Base-by-base conservation (phyloP, 2,329 filamentous ascomycete species). In the Botrytis cinerea region DNA sequence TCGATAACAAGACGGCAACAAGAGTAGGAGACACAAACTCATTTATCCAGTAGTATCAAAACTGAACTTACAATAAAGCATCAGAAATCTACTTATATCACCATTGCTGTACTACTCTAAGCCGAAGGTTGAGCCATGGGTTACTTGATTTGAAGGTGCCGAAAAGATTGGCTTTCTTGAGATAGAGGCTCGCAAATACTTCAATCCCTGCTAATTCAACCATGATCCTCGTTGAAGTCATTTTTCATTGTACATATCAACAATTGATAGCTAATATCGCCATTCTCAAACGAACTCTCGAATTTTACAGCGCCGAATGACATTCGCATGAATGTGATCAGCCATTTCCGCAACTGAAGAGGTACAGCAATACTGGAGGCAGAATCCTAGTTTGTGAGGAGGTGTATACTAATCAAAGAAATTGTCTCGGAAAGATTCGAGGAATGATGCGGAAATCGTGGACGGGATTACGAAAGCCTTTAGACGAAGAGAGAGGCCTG, bases 201-300 rank as follows among this genome's bases (percentile, higher is more conserved):
- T 2, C 51, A 28, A 54, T 28, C n/a, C 14, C 51, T 28, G 2
- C n/a, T 2, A 16, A 28, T 16, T 5, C 25, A 54, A n/a, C n/a
- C 25, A 54, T 6, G 0, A 28, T 1, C 25, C 5, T 54, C n/a
- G 1, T 16, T 8, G 18, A 28, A n/a, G 0, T 2, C 2, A 14
- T 54, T 54, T 2, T 2, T 28, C 2, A 3, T 28, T 54, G 51
- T 28, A 18, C n/a, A 54, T n/a, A 18, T 54, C 25, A 28, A 54
- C 28, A 12, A 16, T 28, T 28, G 12, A 54, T 54, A 28, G 25
- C n/a, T 28, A 28, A 54, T 18, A 28, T 28, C n/a, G 1, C 25
- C 25, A 28, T 8, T 16, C 6, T 2, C n/a, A 3, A 28, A 28
- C 22, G 10, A n/a, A 16, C 5, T 16, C n/a, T 54, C 51, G n/a